Percentiles rank a stretch among this genome's conserved stretches.
phyloP scores from a whole-genome alignment of 2,329 filamentous ascomycete genomes.

The Penicillium sp. region DNA sequence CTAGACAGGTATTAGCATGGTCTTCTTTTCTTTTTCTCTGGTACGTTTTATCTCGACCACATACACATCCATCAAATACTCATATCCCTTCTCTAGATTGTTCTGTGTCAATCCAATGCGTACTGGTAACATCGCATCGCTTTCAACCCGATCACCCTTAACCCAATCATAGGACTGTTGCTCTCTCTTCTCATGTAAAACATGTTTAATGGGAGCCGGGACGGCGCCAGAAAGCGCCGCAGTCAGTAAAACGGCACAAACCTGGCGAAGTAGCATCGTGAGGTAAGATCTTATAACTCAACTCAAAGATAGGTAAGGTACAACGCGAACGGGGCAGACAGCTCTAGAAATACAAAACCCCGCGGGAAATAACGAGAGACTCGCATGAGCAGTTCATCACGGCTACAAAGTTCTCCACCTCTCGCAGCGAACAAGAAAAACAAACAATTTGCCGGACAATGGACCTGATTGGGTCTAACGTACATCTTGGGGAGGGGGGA shows the following conservation, averaged over 20 bases:
- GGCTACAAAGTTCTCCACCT: slow-evolving; percentile 11
- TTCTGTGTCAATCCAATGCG: slow-evolving; percentile 53
- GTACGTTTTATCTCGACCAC: not conserved
- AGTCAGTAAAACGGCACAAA: slow-evolving; percentile 24
- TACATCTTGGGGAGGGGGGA: too few relatives aligned
- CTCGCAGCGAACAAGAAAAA: slow-evolving; percentile 2
- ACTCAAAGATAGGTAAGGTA: not conserved
- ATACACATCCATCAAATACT: slow-evolving; percentile 49
- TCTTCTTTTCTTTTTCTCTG: not conserved
- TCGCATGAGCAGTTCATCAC: slow-evolving; percentile 7
- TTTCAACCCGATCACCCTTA: slow-evolving; percentile 41
- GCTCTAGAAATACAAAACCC: slow-evolving; percentile 20
- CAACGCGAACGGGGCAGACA: not conserved
- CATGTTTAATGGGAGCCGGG: slow-evolving; percentile 39
- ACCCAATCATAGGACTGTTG: slow-evolving; percentile 40
- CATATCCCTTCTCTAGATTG: slow-evolving; percentile 51
- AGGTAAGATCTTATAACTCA: not conserved
- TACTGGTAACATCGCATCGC: slow-evolving; percentile 46
- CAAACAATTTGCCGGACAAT: not conserved
- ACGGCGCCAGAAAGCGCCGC: slow-evolving; percentile 28
- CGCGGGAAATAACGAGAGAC: not conserved
- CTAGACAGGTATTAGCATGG: slow-evolving; percentile 17
- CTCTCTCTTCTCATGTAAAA: slow-evolving; percentile 49
- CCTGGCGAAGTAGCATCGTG: slow-evolving; percentile 22
- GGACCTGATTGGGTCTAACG: slow-evolving; percentile 18